A percentile compares a stretch with the other conserved stretches of the same genome.
These are phyloP conservation scores for Globisporangium radiosum DNA, from an alignment of 352 stramenopile genomes.

Conservation along the genomic window DNA sequence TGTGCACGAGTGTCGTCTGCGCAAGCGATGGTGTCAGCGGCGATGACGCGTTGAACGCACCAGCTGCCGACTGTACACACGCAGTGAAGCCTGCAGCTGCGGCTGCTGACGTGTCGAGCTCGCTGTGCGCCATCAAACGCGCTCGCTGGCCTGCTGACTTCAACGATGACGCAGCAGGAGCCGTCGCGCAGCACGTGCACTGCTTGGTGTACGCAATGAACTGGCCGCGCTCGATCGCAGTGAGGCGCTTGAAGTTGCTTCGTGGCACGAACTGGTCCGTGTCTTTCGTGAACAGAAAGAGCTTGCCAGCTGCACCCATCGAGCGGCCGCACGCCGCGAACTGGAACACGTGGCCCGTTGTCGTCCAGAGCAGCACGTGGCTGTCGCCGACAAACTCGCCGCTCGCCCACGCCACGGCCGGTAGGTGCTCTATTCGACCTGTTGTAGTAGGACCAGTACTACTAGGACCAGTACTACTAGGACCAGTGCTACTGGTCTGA, in stretches of 20 bases:
- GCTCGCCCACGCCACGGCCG: conserved; percentile 42
- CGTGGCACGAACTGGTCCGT: conserved; percentile 76
- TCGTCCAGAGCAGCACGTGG: conserved; percentile 63
- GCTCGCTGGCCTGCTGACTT: too few species aligned
- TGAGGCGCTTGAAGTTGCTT: conserved; percentile 57
- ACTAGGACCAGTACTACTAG: neutral
- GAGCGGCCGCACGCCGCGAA: conserved; percentile 33
- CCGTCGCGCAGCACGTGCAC: conserved; percentile 37
- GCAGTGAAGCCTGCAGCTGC: conserved; percentile 36
- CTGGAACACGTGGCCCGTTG: conserved; percentile 52
- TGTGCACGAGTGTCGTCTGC: conserved; percentile 35
- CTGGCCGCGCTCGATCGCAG: conserved; percentile 41
- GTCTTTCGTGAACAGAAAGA: conserved; percentile 82
- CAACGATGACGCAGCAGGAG: too few species aligned
- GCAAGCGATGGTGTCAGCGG: conserved; percentile 5
- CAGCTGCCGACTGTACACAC: conserved; percentile 20
- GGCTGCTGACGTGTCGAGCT: conserved; percentile 1
- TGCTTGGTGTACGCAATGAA: conserved; percentile 48
- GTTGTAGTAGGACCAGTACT: neutral
- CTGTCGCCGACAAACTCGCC: conserved; percentile 61
- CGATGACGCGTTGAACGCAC: conserved; percentile 18
- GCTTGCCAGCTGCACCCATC: conserved; percentile 29
- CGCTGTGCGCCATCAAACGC: neutral
- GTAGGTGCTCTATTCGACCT: too few species aligned
- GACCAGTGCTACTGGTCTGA: conserved; percentile 1